Evolutionary conservation across 2,329 filamentous ascomycete species (phyloP).

Genomic region (Botryotinia convoluta): DNA sequence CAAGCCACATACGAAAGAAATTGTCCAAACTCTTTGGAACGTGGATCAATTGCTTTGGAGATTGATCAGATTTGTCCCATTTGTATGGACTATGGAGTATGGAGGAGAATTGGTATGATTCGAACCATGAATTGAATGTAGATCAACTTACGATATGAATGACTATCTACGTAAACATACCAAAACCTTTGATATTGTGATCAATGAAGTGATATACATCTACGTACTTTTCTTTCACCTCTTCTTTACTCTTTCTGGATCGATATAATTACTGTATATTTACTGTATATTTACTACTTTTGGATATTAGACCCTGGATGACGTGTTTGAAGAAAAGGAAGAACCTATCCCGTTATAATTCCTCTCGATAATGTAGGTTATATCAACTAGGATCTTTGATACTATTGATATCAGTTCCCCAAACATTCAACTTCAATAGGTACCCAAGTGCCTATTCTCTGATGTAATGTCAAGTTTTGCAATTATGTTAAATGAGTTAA

Average conservation of each 20-base stretch:
- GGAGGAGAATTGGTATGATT: not conserved
- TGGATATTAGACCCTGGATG: not conserved
- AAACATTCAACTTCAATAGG: not conserved
- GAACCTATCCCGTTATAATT: not conserved
- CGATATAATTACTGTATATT: not conserved
- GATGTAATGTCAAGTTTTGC: not conserved
- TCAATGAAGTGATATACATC: not conserved
- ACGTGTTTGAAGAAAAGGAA: not conserved
- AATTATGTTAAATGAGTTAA: not conserved
- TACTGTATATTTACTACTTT: not conserved
- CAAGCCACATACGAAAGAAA: conserved; percentile 9
- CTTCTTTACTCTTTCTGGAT: not conserved
- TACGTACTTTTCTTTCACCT: not conserved
- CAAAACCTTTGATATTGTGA: not conserved
- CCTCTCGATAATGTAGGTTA: not conserved
- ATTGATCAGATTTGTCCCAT: not conserved
- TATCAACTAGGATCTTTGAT: not conserved
- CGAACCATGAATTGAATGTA: not conserved
- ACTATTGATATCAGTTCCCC: not conserved
- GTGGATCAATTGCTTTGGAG: not conserved
- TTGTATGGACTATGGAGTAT: not conserved
- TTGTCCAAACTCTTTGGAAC: not conserved
- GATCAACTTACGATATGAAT: not conserved
- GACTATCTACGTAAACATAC: not conserved
- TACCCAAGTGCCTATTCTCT: not conserved